Percentiles rank a stretch among this genome's conserved stretches.
Evolutionary conservation across 2,329 filamentous ascomycete genomes (phyloP).

Genomic region (Penicillium sumatraense): DNA sequence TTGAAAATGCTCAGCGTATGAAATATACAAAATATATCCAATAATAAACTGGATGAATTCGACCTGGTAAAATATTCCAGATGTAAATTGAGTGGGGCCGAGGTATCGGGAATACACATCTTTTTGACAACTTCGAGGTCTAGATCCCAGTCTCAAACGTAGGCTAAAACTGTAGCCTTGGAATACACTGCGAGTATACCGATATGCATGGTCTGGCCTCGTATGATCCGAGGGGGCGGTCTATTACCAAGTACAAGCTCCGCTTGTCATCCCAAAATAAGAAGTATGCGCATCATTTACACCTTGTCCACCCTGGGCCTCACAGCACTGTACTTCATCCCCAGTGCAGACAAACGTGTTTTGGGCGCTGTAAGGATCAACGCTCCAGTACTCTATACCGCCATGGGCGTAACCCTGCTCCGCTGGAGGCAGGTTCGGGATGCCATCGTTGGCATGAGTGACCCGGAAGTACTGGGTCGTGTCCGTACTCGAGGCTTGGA

Average conservation of each 20-base stretch:
- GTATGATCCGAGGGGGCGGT: background rate
- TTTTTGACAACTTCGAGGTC: background rate
- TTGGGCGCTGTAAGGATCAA: conserved; percentile 4
- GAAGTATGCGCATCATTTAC: background rate
- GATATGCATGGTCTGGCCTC: background rate
- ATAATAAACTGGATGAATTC: background rate
- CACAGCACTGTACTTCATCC: conserved; percentile 3
- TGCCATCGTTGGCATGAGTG: conserved; percentile 11
- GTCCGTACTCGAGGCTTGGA: background rate
- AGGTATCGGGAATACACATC: background rate
- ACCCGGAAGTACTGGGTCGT: conserved; percentile 7
- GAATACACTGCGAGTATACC: background rate
- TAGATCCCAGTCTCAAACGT: background rate
- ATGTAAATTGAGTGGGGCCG: too few relatives aligned
- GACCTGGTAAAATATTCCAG: too few relatives aligned
- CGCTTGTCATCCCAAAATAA: background rate
- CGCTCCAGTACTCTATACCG: conserved; percentile 10
- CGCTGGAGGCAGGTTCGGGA: conserved; percentile 9
- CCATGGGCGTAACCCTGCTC: conserved; percentile 7
- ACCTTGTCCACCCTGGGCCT: background rate
- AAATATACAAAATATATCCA: background rate
- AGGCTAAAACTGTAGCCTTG: background rate
- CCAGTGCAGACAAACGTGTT: conserved; percentile 9
- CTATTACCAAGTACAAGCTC: background rate
- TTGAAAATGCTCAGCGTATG: conserved; percentile 37